phyloP scores from a whole-genome alignment of 2,329 filamentous ascomycete genomes.

The Penicillium sp. region DNA sequence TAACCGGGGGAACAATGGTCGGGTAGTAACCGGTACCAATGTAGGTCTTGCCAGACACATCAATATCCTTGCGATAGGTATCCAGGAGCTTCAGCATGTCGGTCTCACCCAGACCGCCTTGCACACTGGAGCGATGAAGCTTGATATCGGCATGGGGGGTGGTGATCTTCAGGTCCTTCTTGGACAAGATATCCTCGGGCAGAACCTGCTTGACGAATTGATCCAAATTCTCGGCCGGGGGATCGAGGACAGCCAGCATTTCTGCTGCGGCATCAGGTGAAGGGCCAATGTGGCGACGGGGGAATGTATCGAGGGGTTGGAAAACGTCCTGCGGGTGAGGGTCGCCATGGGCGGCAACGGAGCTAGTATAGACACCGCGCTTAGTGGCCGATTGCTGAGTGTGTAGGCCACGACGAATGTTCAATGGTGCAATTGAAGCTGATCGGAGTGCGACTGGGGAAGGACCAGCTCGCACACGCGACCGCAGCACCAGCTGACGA shows the following conservation, averaged over 20 bases:
- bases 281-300: constrained; percentile 84
- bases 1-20: constrained; percentile 83
- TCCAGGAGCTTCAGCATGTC: constrained; percentile 44
- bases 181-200: constrained; percentile 73
- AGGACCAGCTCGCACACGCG: constrained; percentile 27
- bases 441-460: constrained; percentile 23
- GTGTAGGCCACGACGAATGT: constrained; percentile 31
- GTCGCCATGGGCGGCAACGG: constrained; percentile 77
- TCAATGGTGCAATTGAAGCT: constrained; percentile 31
- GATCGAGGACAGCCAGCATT: constrained; percentile 80
- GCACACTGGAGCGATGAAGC: constrained; percentile 39
- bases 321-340: constrained; percentile 42
- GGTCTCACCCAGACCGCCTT: constrained; percentile 49
- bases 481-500: constrained; percentile 37
- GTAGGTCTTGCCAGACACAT: constrained; percentile 62
- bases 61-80: constrained; percentile 57
- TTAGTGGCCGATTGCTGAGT: constrained; percentile 28
- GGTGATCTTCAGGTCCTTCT: constrained; percentile 61
- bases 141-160: constrained; percentile 46
- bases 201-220: constrained; percentile 84
- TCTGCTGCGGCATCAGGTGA: constrained; percentile 65
- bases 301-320: constrained; percentile 62
- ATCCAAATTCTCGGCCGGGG: constrained; percentile 71
- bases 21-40: constrained; percentile 88
- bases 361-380: constrained; percentile 76